Conservation (phyloP, 2,329 filamentous ascomycete species). For the Didymella segeticola region DNA sequence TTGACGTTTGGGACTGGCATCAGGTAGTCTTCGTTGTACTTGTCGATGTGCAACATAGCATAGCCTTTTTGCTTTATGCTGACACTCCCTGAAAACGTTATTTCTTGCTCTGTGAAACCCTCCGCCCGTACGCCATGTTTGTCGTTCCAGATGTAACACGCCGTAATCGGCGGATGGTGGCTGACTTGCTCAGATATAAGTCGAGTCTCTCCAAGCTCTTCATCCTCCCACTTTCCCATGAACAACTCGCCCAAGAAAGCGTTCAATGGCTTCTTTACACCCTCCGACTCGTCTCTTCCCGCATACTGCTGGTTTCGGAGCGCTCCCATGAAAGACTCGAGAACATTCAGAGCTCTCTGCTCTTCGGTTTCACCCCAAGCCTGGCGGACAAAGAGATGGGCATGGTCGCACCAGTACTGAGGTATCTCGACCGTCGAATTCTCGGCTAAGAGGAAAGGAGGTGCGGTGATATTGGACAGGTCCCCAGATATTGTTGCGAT, state of each 20-base stretch:
- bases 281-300: slow-evolving; percentile 50
- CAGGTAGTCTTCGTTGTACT: slow-evolving; percentile 54
- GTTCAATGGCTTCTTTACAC: slow-evolving; percentile 60
- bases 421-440: slow-evolving; percentile 56
- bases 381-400: slow-evolving; percentile 55
- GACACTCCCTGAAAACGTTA: slow-evolving; percentile 54
- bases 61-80: slow-evolving; percentile 57
- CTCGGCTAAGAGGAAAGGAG: slow-evolving; percentile 54
- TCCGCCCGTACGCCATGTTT: slow-evolving; percentile 53
- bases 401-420: slow-evolving; percentile 56
- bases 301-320: slow-evolving; percentile 58
- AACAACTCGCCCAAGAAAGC: slow-evolving; percentile 59
- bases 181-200: slow-evolving; percentile 55
- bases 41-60: slow-evolving; percentile 53
- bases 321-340: slow-evolving; percentile 58
- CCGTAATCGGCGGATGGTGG: slow-evolving; percentile 57
- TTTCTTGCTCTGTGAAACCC: slow-evolving; percentile 56
- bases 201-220: slow-evolving; percentile 49
- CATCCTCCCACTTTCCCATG: slow-evolving; percentile 43
- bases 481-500: slow-evolving; percentile 56
- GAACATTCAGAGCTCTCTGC: slow-evolving; percentile 53
- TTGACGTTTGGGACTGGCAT: slow-evolving; percentile 55
- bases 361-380: slow-evolving; percentile 50
- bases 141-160: slow-evolving; percentile 56
- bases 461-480: slow-evolving; percentile 55